Evolutionary conservation across 2,329 filamentous ascomycete species (phyloP).

Genomic region (Sphaerostilbella broomeana): DNA sequence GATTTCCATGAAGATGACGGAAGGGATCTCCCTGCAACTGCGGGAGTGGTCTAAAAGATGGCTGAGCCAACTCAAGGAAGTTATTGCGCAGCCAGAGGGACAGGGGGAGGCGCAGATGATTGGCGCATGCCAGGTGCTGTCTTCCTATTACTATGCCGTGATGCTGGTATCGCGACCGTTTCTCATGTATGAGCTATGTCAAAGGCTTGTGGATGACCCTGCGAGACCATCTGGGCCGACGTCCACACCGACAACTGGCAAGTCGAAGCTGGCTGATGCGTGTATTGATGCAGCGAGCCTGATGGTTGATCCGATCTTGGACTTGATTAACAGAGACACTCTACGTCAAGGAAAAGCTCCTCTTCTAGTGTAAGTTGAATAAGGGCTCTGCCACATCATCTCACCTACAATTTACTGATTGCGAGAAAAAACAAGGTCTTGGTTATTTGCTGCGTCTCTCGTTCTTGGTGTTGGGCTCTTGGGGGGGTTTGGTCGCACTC

Average conservation of each 20-base stretch:
- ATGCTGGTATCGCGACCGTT: slow-evolving; percentile 51
- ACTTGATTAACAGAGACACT: slow-evolving; percentile 35
- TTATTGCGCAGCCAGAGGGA: slow-evolving; percentile 22
- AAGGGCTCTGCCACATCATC: no score
- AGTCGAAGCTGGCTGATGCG: slow-evolving; percentile 46
- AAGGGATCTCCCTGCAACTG: slow-evolving; percentile 46
- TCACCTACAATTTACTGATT: no score
- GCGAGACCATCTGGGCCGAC: slow-evolving; percentile 15
- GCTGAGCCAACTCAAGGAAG: slow-evolving; percentile 38
- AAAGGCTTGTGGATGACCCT: slow-evolving; percentile 34
- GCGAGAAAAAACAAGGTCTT: slow-evolving; percentile 38
- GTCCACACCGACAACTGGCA: slow-evolving; percentile 34
- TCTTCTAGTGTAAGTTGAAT: slow-evolving; percentile 43
- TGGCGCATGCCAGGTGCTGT: slow-evolving; percentile 45
- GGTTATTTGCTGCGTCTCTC: slow-evolving; percentile 48
- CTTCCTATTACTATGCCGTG: slow-evolving; percentile 51
- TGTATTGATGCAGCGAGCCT: slow-evolving; percentile 49
- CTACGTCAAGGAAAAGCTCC: slow-evolving; percentile 43
- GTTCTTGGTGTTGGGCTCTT: slow-evolving; percentile 46
- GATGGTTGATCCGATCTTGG: slow-evolving; percentile 44
- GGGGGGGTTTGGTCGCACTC: slow-evolving; percentile 44
- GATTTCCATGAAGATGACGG: slow-evolving; percentile 46
- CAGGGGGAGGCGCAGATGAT: slow-evolving; percentile 27
- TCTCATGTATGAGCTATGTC: slow-evolving; percentile 48
- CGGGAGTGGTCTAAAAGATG: slow-evolving; percentile 45